phyloP scores from a whole-genome alignment of 371 early-diverging fungal species.

The Sporodiniella umbellata region DNA sequence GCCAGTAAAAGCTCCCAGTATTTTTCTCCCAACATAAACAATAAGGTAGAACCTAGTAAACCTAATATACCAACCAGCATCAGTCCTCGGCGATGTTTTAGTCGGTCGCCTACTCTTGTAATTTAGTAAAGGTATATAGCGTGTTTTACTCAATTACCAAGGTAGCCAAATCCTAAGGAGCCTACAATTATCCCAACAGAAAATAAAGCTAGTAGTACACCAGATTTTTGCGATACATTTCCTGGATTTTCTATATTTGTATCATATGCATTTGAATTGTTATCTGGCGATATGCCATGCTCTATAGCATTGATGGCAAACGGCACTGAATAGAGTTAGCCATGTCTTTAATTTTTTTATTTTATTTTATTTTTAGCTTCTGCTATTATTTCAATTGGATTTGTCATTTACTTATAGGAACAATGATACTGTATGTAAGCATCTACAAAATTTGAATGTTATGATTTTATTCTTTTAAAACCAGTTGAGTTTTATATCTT shows the following conservation, averaged over 20 bases:
- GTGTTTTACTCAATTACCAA: slow-evolving; percentile 3
- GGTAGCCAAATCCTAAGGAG: slow-evolving; percentile 65
- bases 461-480: no score
- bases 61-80: slow-evolving; percentile 58
- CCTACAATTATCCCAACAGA: slow-evolving; percentile 65
- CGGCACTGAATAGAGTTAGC: slow-evolving; percentile 53
- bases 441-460: no score
- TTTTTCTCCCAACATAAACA: slow-evolving; percentile 46
- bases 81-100: slow-evolving; percentile 35
- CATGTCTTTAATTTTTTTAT: no score
- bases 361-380: no score
- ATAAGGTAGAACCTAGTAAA: slow-evolving; percentile 45
- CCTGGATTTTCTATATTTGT: slow-evolving; percentile 18
- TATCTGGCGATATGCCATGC: slow-evolving; percentile 12
- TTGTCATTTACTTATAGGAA: no score
- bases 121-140: slow-evolving; percentile 22
- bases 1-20: slow-evolving; percentile 56
- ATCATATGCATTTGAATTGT: slow-evolving; percentile 5
- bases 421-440: no score
- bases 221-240: slow-evolving; percentile 51
- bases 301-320: slow-evolving; percentile 53
- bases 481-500: no score
- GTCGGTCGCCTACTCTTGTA: slow-evolving; percentile 12
- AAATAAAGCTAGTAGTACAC: slow-evolving; percentile 64
- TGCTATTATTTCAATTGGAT: no score